Conservation (phyloP, 495 filamentous ascomycete genomes). For the Podospora bellae-mahoneyi region DNA sequence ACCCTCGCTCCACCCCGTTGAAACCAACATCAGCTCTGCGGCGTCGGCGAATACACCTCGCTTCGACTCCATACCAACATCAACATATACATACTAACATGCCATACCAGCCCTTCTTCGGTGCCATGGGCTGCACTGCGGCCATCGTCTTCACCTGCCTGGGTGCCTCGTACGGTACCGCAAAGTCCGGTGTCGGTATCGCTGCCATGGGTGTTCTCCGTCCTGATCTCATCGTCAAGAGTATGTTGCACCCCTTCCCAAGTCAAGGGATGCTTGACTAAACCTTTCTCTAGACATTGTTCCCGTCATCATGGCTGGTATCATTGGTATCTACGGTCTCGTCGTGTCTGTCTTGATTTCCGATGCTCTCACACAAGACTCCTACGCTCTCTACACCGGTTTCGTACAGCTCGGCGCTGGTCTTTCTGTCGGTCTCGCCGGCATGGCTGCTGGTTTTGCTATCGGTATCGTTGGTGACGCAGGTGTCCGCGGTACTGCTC, state of each 20-base stretch:
- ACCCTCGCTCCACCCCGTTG: slow-evolving; percentile 23
- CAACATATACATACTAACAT: slow-evolving; percentile 14
- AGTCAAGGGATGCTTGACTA: not conserved
- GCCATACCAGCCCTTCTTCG: slow-evolving; percentile 83
- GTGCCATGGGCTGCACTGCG: slow-evolving; percentile 97
- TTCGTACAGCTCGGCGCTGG: slow-evolving; percentile 98
- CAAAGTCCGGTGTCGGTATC: slow-evolving; percentile 98
- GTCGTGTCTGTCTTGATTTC: slow-evolving; percentile 98
- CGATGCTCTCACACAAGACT: slow-evolving; percentile 76
- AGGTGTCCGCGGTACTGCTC: slow-evolving; percentile 96
- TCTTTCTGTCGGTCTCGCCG: slow-evolving; percentile 91
- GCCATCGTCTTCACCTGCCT: slow-evolving; percentile 99
- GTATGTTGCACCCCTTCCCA: slow-evolving; percentile 47
- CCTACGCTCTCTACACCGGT: slow-evolving; percentile 78
- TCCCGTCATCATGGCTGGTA: slow-evolving; percentile 99
- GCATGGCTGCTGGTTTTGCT: slow-evolving; percentile 96
- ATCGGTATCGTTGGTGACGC: slow-evolving; percentile 99
- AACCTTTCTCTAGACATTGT: slow-evolving; percentile 72
- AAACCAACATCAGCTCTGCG: slow-evolving; percentile 11
- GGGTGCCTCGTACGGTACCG: slow-evolving; percentile 96
- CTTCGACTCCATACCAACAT: slow-evolving; percentile 19
- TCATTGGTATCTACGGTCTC: slow-evolving; percentile 99
- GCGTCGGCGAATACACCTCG: slow-evolving; percentile 8
- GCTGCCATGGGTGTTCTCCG: slow-evolving; percentile 96
- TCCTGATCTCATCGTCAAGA: slow-evolving; percentile 99